These are phyloP conservation scores for Avena insularis DNA, from an alignment of 176 grass and related monocot species.

Conservation along the genomic window DNA sequence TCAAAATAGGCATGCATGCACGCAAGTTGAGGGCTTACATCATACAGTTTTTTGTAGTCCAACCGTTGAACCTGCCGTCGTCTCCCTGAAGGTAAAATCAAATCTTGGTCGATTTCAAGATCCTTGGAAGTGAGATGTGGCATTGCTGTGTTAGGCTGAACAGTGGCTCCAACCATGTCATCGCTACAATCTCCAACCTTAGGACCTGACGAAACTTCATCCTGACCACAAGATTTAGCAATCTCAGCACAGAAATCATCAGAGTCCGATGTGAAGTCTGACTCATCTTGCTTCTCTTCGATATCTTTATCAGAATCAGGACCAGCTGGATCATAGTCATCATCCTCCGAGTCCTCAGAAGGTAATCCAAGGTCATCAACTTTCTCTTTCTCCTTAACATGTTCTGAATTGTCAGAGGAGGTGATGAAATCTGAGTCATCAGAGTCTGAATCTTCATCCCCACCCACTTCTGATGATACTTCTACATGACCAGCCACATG, in stretches of 20 bases:
- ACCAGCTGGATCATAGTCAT: slow-evolving; percentile 76
- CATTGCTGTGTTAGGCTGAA: slow-evolving; percentile 26
- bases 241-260: slow-evolving; percentile 89
- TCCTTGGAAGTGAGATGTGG: slow-evolving; percentile 33
- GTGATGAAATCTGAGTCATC: slow-evolving; percentile 72
- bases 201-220: slow-evolving; percentile 54
- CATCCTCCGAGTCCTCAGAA: slow-evolving; percentile 86
- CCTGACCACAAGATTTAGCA: slow-evolving; percentile 49
- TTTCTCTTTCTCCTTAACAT: slow-evolving; percentile 48
- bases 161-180: slow-evolving; percentile 30
- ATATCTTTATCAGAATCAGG: slow-evolving; percentile 64
- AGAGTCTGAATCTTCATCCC: slow-evolving; percentile 65
- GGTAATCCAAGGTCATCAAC: slow-evolving; percentile 63
- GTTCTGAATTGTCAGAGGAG: slow-evolving; percentile 58
- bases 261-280: slow-evolving; percentile 86
- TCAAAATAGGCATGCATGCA: slow-evolving; percentile 17
- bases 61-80: slow-evolving; percentile 59
- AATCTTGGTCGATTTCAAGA: slow-evolving; percentile 46
- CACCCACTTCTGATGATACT: slow-evolving; percentile 51
- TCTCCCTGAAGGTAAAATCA: slow-evolving; percentile 50
- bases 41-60: slow-evolving; percentile 82
- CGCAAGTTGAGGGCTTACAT: slow-evolving; percentile 59
- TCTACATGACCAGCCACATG: slow-evolving; percentile 44
- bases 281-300: slow-evolving; percentile 61
- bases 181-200: slow-evolving; percentile 14